A percentile compares a stretch with the other conserved stretches of the same genome.
phyloP scores from a whole-genome alignment of 2,329 filamentous ascomycete species.

The Fusarium chuoi region DNA sequence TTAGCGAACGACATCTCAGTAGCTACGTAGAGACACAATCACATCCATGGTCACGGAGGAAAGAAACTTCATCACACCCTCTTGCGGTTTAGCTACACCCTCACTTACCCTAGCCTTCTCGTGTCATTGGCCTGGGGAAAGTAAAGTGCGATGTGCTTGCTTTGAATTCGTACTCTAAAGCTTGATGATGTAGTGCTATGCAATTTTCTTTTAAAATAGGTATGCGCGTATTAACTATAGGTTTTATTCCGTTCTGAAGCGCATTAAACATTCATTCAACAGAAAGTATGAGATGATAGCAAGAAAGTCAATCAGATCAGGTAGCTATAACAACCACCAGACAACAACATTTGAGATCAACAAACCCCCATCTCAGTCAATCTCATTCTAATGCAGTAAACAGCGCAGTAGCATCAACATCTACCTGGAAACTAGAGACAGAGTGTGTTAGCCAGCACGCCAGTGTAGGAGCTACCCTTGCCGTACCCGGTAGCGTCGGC shows the following conservation, averaged over 20 bases:
- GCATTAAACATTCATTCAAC: background rate
- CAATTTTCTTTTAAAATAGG: background rate
- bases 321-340: constrained; percentile 34
- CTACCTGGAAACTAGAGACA: constrained; percentile 24
- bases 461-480: constrained; percentile 38
- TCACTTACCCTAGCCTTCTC: constrained; percentile 24
- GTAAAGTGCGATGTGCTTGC: constrained; percentile 18
- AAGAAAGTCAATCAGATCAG: background rate
- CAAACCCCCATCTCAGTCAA: constrained; percentile 23
- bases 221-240: background rate
- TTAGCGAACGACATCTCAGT: constrained; percentile 17
- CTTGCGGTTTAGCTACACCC: constrained; percentile 23
- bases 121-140: constrained; percentile 14
- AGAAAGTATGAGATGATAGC: background rate
- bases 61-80: constrained; percentile 34
- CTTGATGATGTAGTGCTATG: constrained; percentile 7
- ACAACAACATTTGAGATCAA: constrained; percentile 31
- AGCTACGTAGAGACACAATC: constrained; percentile 9
- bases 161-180: constrained; percentile 5
- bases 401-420: constrained; percentile 33
- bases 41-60: constrained; percentile 14
- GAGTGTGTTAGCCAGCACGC: constrained; percentile 35
- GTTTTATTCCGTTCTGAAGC: background rate
- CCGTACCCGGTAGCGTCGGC: constrained; percentile 42
- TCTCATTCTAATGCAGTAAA: constrained; percentile 29